These are phyloP conservation scores for Teratosphaeria pseudoeucalypti DNA, from an alignment of 2,329 filamentous ascomycete genomes.

Conservation along the genomic window DNA sequence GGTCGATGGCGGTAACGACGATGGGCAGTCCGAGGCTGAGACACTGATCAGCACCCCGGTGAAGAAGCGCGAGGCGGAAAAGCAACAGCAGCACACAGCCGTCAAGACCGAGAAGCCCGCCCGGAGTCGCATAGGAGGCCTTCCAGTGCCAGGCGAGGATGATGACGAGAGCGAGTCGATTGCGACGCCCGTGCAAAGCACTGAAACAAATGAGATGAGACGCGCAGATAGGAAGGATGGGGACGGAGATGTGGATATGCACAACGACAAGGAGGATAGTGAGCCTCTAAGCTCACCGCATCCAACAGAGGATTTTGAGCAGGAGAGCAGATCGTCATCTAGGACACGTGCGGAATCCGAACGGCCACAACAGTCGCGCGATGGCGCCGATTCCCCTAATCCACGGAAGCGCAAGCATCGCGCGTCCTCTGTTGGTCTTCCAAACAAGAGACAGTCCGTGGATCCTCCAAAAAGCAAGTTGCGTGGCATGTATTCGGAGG, in stretches of 20 bases:
- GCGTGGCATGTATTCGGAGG: conserved; percentile 21
- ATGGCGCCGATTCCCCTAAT: conserved; percentile 19
- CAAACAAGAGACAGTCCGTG: conserved; percentile 23
- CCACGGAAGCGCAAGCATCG: conserved; percentile 29
- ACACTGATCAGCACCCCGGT: conserved; percentile 37
- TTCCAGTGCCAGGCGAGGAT: conserved; percentile 20
- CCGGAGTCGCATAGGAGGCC: conserved; percentile 21
- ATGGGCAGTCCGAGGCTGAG: conserved; percentile 40
- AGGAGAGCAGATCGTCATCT: conserved; percentile 15
- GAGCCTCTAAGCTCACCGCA: conserved; percentile 22
- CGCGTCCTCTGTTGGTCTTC: conserved; percentile 24
- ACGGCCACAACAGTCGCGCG: conserved; percentile 12
- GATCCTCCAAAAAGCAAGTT: conserved; percentile 17
- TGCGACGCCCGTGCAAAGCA: conserved; percentile 19
- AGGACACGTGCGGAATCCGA: conserved; percentile 21
- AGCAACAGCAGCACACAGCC: conserved; percentile 17
- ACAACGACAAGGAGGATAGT: conserved; percentile 16
- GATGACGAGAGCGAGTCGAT: conserved; percentile 23
- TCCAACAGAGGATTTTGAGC: conserved; percentile 7
- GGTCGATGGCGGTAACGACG: conserved; percentile 19
- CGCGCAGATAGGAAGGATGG: conserved; percentile 5
- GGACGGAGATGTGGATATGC: conserved; percentile 12
- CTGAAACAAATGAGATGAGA: conserved; percentile 14
- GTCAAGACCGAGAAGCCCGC: conserved; percentile 13
- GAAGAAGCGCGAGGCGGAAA: conserved; percentile 28